These are phyloP conservation scores for Pichia ethanolica DNA, from an alignment of 805 yeast genomes.

Conservation along the genomic window DNA sequence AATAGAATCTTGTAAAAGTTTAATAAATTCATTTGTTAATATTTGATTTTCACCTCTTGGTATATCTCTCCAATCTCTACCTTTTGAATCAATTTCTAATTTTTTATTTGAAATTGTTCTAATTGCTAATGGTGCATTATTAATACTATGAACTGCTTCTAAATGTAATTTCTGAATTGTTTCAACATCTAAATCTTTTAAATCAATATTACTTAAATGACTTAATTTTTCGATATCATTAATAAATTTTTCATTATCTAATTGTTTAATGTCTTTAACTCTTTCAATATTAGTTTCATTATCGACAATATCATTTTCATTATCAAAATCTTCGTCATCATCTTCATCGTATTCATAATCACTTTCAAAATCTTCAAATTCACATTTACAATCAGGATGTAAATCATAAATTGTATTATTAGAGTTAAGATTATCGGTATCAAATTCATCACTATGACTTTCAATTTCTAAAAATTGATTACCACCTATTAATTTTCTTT, in stretches of 20 bases:
- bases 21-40: slow-evolving; percentile 23
- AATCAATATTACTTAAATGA: neutral
- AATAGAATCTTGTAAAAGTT: slow-evolving; percentile 18
- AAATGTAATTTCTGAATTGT: slow-evolving; percentile 2
- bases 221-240: neutral
- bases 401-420: slow-evolving; percentile 17
- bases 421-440: neutral
- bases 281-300: slow-evolving; percentile 6
- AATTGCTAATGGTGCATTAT: slow-evolving; percentile 26
- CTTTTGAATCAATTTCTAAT: slow-evolving; percentile 49
- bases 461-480: slow-evolving; percentile 16
- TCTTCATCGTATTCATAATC: slow-evolving; percentile 16
- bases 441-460: slow-evolving; percentile 18
- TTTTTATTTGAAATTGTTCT: slow-evolving; percentile 25
- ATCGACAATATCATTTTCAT: slow-evolving; percentile 5
- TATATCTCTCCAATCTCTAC: slow-evolving; percentile 67
- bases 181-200: slow-evolving; percentile 1
- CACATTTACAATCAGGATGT: slow-evolving; percentile 33
- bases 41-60: slow-evolving; percentile 51
- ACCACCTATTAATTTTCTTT: slow-evolving; percentile 9
- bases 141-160: slow-evolving; percentile 2
- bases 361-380: slow-evolving; percentile 17
- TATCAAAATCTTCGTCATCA: slow-evolving; percentile 14
- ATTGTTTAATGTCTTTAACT: neutral
- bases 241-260: slow-evolving; percentile 8